Evolutionary conservation across 2,329 filamentous ascomycete genomes (phyloP).

Genomic region (Atkinsonella hypoxylon): DNA sequence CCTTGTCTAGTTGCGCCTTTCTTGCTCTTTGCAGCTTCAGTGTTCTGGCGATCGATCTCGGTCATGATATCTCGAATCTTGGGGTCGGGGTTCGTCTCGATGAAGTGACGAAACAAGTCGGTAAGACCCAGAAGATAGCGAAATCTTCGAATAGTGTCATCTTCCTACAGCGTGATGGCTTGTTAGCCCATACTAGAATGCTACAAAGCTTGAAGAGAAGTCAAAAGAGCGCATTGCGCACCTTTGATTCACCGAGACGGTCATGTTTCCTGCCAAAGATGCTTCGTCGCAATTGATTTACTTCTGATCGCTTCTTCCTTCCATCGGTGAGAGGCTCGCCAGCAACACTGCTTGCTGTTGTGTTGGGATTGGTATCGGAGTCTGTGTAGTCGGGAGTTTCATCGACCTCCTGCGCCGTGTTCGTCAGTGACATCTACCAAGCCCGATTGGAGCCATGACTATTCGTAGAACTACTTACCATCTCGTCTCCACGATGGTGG

Average conservation of each 20-base stretch:
- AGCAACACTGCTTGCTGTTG: slow-evolving; percentile 70
- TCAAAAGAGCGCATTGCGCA: slow-evolving; percentile 24
- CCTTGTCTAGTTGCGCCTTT: slow-evolving; percentile 71
- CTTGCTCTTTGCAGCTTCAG: slow-evolving; percentile 56
- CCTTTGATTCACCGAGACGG: slow-evolving; percentile 82
- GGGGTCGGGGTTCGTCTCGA: slow-evolving; percentile 92
- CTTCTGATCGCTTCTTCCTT: slow-evolving; percentile 75
- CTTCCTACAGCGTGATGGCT: slow-evolving; percentile 51
- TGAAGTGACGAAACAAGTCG: slow-evolving; percentile 96
- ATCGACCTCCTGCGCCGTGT: slow-evolving; percentile 40
- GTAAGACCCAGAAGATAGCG: slow-evolving; percentile 90
- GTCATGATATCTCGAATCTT: slow-evolving; percentile 87
- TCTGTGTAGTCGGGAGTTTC: slow-evolving; percentile 56
- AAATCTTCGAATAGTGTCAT: slow-evolving; percentile 89
- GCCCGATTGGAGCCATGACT: neutral
- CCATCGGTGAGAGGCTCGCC: slow-evolving; percentile 67
- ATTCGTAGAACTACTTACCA: slow-evolving; percentile 27
- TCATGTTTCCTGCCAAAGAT: slow-evolving; percentile 95
- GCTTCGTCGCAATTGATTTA: slow-evolving; percentile 78
- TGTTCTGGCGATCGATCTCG: slow-evolving; percentile 90
- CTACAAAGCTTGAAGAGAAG: neutral
- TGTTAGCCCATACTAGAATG: neutral
- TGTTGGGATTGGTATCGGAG: slow-evolving; percentile 55
- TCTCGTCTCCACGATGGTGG: slow-evolving; percentile 31
- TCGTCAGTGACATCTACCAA: neutral